A percentile compares a stretch with the other conserved stretches of the same genome.
Evolutionary conservation across 164 flowering plant genomes (phyloP).

Genomic region (Annona squamosa): DNA sequence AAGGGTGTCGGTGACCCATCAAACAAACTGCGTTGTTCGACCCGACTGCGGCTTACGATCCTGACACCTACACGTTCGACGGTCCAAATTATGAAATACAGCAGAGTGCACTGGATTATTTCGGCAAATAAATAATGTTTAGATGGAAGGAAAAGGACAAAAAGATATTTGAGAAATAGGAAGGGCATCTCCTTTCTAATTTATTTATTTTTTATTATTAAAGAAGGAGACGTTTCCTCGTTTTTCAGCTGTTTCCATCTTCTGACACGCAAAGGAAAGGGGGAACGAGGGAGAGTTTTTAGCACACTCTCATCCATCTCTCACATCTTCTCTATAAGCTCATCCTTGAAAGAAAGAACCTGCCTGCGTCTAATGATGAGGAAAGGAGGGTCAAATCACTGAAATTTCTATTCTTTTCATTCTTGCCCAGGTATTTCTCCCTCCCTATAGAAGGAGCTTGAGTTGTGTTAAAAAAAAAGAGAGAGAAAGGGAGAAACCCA

Average conservation of each 20-base stretch:
- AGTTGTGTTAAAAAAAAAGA: background rate
- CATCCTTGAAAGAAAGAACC: conserved; percentile 18
- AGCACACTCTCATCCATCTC: conserved; percentile 8
- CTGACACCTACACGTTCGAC: too few relatives aligned
- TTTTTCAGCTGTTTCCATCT: conserved; percentile 60
- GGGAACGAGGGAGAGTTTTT: conserved; percentile 2
- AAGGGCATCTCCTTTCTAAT: background rate
- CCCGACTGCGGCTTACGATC: too few relatives aligned
- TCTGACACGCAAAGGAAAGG: conserved; percentile 7
- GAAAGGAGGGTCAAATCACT: conserved; percentile 55
- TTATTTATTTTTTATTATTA: conserved; percentile 5
- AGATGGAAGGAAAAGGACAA: background rate
- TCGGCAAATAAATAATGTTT: too few relatives aligned
- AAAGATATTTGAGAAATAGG: background rate
- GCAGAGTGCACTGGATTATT: too few relatives aligned
- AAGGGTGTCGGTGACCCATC: too few relatives aligned
- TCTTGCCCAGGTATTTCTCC: conserved; percentile 38
- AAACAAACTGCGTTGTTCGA: too few relatives aligned
- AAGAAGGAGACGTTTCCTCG: conserved; percentile 89
- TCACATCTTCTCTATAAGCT: conserved; percentile 11
- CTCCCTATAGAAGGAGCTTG: background rate
- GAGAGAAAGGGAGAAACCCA: conserved; percentile 10
- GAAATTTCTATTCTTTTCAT: conserved; percentile 39
- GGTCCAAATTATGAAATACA: too few relatives aligned
- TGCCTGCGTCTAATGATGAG: conserved; percentile 53